Evolutionary conservation across 768 basidiomycete genomes (phyloP).

Genomic region (Tremella mesenterica): DNA sequence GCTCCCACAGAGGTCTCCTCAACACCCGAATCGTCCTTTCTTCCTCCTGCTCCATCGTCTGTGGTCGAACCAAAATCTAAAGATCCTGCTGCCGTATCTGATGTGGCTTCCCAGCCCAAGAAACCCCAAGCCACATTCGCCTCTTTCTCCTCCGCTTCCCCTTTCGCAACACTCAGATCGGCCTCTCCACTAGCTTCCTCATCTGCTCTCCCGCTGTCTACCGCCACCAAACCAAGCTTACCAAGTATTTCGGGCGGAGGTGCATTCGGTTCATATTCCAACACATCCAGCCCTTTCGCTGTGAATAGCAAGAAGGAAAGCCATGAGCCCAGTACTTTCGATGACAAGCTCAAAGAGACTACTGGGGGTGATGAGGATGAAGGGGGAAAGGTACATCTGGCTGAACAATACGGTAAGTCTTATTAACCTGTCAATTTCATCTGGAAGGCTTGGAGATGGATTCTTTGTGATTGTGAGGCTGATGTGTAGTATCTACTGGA

Average conservation of each 20-base stretch:
- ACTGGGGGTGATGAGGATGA: conserved; percentile 22
- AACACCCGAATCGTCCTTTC: not conserved
- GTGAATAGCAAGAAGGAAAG: conserved; percentile 15
- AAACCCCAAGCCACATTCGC: conserved; percentile 38
- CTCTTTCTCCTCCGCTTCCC: conserved; percentile 30
- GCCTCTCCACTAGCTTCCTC: conserved; percentile 1
- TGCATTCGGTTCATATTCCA: conserved; percentile 17
- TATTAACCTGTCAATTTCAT: not conserved
- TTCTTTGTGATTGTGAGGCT: not conserved
- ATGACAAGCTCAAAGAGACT: conserved; percentile 28
- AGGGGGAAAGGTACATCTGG: conserved; percentile 39
- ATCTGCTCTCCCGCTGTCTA: conserved; percentile 13
- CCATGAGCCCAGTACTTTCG: conserved; percentile 27
- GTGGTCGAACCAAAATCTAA: not conserved
- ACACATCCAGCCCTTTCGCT: conserved; percentile 31
- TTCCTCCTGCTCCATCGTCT: not conserved
- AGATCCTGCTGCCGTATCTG: not conserved
- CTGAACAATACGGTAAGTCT: conserved; percentile 44
- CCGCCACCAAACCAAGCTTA: conserved; percentile 1
- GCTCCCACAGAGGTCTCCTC: not conserved
- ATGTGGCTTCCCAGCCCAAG: conserved; percentile 21
- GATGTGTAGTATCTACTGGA: conserved; percentile 41
- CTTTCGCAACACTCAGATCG: conserved; percentile 9
- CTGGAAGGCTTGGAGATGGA: not conserved
- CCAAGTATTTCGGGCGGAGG: conserved; percentile 30